phyloP scores from a whole-genome alignment of 306 rosid species.

The Acacia confusa region DNA sequence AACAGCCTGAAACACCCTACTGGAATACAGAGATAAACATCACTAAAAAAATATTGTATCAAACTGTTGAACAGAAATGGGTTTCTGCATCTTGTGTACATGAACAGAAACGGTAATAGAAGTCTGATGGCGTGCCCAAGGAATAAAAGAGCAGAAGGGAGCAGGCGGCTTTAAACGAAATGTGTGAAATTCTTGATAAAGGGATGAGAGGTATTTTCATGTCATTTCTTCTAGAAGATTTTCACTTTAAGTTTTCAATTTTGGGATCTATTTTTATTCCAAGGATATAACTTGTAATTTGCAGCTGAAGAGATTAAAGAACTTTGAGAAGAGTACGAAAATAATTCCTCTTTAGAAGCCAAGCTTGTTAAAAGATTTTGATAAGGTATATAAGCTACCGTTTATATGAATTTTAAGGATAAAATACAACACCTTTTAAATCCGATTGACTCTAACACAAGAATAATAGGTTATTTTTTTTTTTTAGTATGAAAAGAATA shows the following conservation, averaged over 20 bases:
- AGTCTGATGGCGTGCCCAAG: constrained; percentile 86
- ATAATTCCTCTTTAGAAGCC: constrained; percentile 92
- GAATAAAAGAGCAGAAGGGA: constrained; percentile 92
- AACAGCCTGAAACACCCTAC: background rate
- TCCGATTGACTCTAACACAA: too few species aligned
- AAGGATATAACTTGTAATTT: constrained; percentile 22
- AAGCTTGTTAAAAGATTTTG: constrained; percentile 93
- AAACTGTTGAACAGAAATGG: background rate
- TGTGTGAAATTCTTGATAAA: constrained; percentile 91
- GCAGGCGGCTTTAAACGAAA: constrained; percentile 76
- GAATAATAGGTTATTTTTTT: too few species aligned
- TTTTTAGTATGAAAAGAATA: too few species aligned
- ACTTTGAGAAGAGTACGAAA: constrained; percentile 89
- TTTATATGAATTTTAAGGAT: background rate
- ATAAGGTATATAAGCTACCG: constrained; percentile 55
- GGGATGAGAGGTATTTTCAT: constrained; percentile 74
- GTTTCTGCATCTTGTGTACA: background rate
- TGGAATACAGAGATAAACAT: constrained; percentile 13
- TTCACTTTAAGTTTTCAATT: constrained; percentile 17
- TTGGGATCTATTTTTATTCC: constrained; percentile 27
- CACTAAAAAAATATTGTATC: background rate
- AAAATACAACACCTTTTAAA: too few species aligned
- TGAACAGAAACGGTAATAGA: constrained; percentile 2
- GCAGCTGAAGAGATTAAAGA: constrained; percentile 94
- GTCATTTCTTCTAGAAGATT: constrained; percentile 6